Conservation (phyloP, 2,329 filamentous ascomycete species). For the Claviceps digitariae region DNA sequence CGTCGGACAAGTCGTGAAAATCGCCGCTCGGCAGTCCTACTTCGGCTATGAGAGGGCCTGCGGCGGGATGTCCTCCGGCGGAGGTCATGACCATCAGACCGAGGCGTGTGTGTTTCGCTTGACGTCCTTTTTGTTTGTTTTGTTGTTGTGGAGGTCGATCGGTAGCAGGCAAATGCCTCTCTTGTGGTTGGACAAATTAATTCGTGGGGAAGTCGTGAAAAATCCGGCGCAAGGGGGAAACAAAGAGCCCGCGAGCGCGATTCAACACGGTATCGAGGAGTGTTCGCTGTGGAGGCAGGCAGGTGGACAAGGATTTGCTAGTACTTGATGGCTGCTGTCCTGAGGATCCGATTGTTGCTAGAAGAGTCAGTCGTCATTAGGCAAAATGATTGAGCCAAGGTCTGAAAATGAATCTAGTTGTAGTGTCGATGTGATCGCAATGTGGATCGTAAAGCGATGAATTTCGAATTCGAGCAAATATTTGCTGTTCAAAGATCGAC, state of each 20-base stretch:
- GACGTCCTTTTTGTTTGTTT: not conserved
- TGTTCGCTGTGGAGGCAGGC: not conserved
- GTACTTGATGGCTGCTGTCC: not conserved
- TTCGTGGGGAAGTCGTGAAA: not conserved
- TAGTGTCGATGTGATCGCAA: not conserved
- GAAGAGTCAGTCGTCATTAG: conserved; percentile 1
- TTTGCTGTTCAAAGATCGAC: not conserved
- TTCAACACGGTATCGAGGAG: not conserved
- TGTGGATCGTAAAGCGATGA: not conserved
- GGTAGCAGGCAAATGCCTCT: not conserved
- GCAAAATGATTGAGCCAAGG: not conserved
- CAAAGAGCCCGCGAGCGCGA: not conserved
- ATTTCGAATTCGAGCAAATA: not conserved
- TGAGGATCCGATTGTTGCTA: not conserved
- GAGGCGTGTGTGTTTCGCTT: conserved; percentile 9
- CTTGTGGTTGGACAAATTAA: not conserved
- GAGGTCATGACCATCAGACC: conserved; percentile 23
- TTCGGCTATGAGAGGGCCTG: conserved; percentile 27
- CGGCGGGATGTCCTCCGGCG: conserved; percentile 16
- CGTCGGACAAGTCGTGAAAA: conserved; percentile 25
- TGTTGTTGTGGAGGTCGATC: not conserved
- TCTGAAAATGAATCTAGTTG: not conserved
- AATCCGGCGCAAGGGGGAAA: not conserved
- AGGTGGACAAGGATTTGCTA: not conserved
- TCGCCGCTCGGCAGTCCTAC: conserved; percentile 24